These are phyloP conservation scores for Candida sanyaensis DNA, from an alignment of 1,139 yeast genomes.

Conservation along the genomic window DNA sequence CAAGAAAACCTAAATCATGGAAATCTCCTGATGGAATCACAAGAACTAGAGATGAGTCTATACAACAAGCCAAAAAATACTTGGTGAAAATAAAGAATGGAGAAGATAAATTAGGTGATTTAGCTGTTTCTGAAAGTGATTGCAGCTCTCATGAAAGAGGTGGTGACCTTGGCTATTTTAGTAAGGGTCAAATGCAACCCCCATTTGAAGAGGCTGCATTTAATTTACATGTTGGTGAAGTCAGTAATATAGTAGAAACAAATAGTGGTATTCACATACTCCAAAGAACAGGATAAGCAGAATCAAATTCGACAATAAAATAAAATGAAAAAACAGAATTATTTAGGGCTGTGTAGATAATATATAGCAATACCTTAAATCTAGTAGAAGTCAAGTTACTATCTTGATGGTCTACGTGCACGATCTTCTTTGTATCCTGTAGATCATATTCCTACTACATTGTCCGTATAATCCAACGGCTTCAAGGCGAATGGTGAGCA, in stretches of 20 bases:
- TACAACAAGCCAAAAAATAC: constrained; percentile 58
- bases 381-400: background rate
- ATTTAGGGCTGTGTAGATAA: background rate
- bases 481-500: background rate
- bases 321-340: too few relatives aligned
- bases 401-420: background rate
- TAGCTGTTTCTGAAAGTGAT: constrained; percentile 85
- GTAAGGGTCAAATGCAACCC: constrained; percentile 93
- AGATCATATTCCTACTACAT: background rate
- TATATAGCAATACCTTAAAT: background rate
- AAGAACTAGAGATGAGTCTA: constrained; percentile 81
- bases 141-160: constrained; percentile 85
- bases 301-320: background rate
- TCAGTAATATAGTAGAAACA: constrained; percentile 81
- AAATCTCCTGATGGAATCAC: constrained; percentile 72
- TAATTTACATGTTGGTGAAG: constrained; percentile 76
- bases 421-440: background rate
- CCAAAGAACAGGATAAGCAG: constrained; percentile 68
- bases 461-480: constrained; percentile 4
- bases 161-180: constrained; percentile 91
- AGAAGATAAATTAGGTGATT: constrained; percentile 64
- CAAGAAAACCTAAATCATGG: constrained; percentile 93
- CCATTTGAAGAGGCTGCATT: constrained; percentile 88
- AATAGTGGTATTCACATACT: constrained; percentile 91
- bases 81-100: constrained; percentile 68